These are phyloP conservation scores for Saposhnikovia divaricata DNA, from an alignment of 129 eudicot species.

Conservation along the genomic window DNA sequence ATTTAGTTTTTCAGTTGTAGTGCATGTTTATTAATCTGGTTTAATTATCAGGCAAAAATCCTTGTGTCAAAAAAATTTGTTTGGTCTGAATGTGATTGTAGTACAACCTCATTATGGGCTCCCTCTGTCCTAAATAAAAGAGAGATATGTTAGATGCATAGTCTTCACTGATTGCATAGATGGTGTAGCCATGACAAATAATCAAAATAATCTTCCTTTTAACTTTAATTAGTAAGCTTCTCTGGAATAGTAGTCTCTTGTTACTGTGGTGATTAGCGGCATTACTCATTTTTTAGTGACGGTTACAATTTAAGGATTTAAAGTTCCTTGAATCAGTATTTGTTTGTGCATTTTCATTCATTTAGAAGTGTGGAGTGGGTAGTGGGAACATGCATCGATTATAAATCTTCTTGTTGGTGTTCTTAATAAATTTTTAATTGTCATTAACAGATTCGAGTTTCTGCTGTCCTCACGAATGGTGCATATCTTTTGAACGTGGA, in stretches of 20 bases:
- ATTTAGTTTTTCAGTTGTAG: neutral
- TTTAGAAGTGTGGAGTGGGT: neutral
- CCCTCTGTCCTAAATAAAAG: neutral
- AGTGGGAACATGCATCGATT: neutral
- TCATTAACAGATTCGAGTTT: slow-evolving; percentile 63
- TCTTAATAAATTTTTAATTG: neutral
- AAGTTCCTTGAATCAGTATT: neutral
- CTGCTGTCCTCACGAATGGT: slow-evolving; percentile 82
- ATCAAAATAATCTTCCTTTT: neutral
- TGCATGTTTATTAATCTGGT: neutral
- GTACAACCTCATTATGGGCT: neutral
- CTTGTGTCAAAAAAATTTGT: neutral
- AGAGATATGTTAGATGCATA: neutral
- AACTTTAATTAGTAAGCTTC: neutral
- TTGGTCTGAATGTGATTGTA: neutral
- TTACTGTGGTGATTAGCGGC: neutral
- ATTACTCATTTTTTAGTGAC: neutral
- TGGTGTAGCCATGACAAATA: neutral
- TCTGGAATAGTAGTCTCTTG: neutral
- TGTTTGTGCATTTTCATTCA: neutral
- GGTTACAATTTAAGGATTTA: neutral
- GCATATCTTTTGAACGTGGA: slow-evolving; percentile 77
- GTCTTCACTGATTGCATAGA: neutral
- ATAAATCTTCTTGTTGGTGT: neutral
- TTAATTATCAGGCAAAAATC: neutral